Base-by-base conservation (phyloP, 495 filamentous ascomycete genomes). In the Aspergillus sclerotioniger region DNA sequence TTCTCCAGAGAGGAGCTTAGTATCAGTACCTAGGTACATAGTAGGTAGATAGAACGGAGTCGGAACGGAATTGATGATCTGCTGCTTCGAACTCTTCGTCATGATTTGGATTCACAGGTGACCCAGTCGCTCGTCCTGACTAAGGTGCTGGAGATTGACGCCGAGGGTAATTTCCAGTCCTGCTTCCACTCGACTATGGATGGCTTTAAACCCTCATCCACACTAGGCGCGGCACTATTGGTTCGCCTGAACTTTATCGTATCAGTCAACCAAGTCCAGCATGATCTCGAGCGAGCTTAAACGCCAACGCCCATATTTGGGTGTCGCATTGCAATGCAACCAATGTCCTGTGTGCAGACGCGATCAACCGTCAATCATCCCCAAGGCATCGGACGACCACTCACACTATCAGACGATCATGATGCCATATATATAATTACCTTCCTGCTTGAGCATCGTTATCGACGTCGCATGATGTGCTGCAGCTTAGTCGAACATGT, bases 91-190 rank as follows among this genome's bases (percentile, higher is more conserved):
- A 41, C 37, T 41, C 37, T 13, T 12, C 37, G 12, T 13, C n/a
- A n/a, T n/a, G n/a, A n/a, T n/a, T n/a, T n/a, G n/a, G 5, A 6
- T 41, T 41, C 37, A n/a, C 13, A 12, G 10, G 8, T 13, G 37
- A 41, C 37, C 37, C 37, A 6, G 37, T 13, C 13, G 12, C 5
- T 95, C 57, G 88, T 73, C 0, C 58, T 48, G 19, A 82, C 75
- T 37, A 37, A 37, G 37, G 9, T 13, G n/a, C 37, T 6, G 37
- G 5, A 41, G 10, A n/a, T 12, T 41, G 13, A 41, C 37, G 37
- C 12, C n/a, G 37, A 41, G 33, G 7, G 37, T n/a, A 41, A n/a
- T 25, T 25, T 25, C 25, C 25, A 25, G 37, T n/a, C 13, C 37
- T 41, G 37, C 12, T 15, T 13, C n/a, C 12, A 41, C n/a, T 41